phyloP scores from a whole-genome alignment of 2,329 filamentous ascomycete genomes.

The Harringtonia lauricola region DNA sequence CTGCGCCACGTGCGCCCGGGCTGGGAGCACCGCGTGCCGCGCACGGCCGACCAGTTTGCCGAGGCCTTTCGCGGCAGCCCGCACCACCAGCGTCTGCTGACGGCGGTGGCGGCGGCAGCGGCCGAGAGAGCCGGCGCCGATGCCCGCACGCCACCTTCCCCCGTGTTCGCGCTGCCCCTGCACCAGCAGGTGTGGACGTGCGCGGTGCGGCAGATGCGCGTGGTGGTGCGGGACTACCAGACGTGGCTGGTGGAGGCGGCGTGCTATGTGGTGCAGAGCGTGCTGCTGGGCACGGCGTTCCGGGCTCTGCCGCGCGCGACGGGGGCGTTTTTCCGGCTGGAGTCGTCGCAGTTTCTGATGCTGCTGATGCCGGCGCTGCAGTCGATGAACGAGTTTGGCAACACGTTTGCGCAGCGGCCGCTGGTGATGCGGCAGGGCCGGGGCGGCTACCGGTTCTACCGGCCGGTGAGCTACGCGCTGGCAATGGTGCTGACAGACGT shows the following conservation, averaged over 20 bases:
- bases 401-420: not conserved
- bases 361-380: not conserved
- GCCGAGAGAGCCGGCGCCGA: too few relatives aligned
- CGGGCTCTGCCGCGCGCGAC: not conserved
- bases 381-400: conserved; percentile 1
- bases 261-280: not conserved
- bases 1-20: conserved; percentile 59
- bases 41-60: conserved; percentile 52
- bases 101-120: too few relatives aligned
- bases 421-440: not conserved
- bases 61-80: conserved; percentile 21
- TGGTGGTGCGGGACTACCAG: not conserved
- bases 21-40: conserved; percentile 49
- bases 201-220: not conserved
- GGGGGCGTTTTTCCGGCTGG: not conserved
- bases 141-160: too few relatives aligned
- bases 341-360: not conserved
- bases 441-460: not conserved
- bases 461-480: not conserved
- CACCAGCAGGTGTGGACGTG: not conserved
- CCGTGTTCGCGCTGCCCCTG: not conserved
- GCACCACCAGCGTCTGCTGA: not conserved
- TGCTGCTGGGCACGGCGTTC: not conserved
- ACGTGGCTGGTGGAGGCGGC: not conserved
- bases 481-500: not conserved